A percentile compares a stretch with the other conserved stretches of the same genome.
Conservation (phyloP, 2,329 filamentous ascomycete genomes). For the Ceratocystis variospora region DNA sequence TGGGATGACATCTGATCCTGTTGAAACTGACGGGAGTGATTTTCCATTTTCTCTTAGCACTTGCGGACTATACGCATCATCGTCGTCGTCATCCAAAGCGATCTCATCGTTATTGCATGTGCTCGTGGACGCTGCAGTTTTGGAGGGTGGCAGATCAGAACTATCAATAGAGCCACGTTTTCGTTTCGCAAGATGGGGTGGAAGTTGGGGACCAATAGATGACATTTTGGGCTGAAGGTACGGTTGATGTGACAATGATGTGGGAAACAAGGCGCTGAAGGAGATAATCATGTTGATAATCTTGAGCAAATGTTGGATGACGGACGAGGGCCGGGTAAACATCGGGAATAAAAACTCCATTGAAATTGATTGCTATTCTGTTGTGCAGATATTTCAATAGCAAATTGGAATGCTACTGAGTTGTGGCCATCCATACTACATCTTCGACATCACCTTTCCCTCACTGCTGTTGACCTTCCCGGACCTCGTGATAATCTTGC, state of each 20-base stretch:
- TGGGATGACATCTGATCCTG: background rate
- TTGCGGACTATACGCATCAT: background rate
- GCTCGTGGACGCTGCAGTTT: slow-evolving; percentile 26
- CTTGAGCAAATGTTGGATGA: background rate
- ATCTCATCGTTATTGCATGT: slow-evolving; percentile 29
- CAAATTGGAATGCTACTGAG: too few species aligned
- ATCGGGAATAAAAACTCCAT: background rate
- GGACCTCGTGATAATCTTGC: too few species aligned
- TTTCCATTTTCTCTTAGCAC: background rate
- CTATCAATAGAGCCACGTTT: slow-evolving; percentile 40
- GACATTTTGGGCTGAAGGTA: slow-evolving; percentile 37
- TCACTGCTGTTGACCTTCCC: too few species aligned
- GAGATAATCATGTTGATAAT: background rate
- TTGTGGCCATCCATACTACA: too few species aligned
- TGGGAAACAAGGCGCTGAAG: too few species aligned
- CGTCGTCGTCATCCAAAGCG: slow-evolving; percentile 25
- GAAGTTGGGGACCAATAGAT: slow-evolving; percentile 56
- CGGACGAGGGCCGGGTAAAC: background rate
- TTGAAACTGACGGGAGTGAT: too few species aligned
- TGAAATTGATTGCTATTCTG: background rate
- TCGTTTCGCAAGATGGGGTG: slow-evolving; percentile 51
- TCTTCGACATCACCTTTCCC: too few species aligned
- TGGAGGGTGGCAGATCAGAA: slow-evolving; percentile 30
- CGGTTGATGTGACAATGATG: background rate
- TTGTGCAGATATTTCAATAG: too few species aligned